Evolutionary conservation across 1,139 yeast species (phyloP), one percentile per base, ranked within the genome.

Genomic region (Kluyveromyces sp.): DNA sequence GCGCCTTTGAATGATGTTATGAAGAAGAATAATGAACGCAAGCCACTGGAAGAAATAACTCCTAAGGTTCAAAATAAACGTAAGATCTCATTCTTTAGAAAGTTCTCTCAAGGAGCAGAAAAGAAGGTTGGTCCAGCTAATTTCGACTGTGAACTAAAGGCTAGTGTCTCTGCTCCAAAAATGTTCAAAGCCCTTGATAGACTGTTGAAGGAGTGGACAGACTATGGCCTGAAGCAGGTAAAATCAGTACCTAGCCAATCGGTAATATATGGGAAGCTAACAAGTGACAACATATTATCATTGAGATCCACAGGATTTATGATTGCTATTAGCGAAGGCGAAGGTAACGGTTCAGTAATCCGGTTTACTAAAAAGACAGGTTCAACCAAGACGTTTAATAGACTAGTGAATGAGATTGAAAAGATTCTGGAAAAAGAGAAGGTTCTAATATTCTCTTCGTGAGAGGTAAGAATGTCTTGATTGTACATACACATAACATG

Each of bases 291-390:
- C 63, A 71, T 82, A 1, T 69, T 83, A 57, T 77, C 82, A 45
- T 68, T 82, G 58, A 79, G 79, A 64, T 75, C 83, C 44, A 81
- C 88, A 55, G 74, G 75, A 53, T 82, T 83, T 62, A 75, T 79
- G 52, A 75, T 83, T 52, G 70, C 71, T 57, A 70, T 82, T 34
- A 67, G 68, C n/a, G 48, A 53, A 7, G 57, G 58, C 41, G 61
- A 33, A 10, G 42, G 39, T 3, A 43, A 60, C 32, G 63, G 61
- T 45, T 77, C 85, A 40, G 72, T 75, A 36, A 67, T 82, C 45
- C 75, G 74, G 49, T 72, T 83, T 52, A 72, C 71, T 40, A 79
- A 78, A 62, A 67, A 74, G 37, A 78, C 77, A 54, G 92, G 92
- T n/a, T 78, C 84, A n/a, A 69, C 72, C n/a, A 79, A 76, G 62